Evolutionary conservation across 208 protist genomes (phyloP), one percentile per base, ranked within the genome.

Genomic region (Crithidia fasciculata): DNA sequence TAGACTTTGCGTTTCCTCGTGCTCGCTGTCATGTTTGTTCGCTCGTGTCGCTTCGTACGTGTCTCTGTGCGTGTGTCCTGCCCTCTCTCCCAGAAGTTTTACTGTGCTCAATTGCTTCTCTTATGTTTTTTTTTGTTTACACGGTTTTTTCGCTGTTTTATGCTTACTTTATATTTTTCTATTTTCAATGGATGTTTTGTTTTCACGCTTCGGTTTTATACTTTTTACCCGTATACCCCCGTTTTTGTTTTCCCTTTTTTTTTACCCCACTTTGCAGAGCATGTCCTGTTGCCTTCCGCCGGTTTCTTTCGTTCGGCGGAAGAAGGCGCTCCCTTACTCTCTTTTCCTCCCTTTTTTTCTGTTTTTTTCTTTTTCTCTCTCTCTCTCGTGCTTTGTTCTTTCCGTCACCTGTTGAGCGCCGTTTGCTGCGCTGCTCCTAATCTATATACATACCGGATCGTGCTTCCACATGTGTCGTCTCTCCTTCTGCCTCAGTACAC

Each of bases 201-300:
- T 28, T 28, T 28, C 28, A 28, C 28, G 28, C 28, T 28, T 28
- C 28, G 28, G 28, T 28, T 28, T 28, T 28, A 28, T 28, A 28
- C 28, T 28, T 28, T n/a, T 28, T 28, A 28, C 28, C 28, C 28
- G 28, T 28, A 28, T 28, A 55, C 15, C 52, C 7, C 12, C 52
- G 7, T 55, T 55, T n/a, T n/a, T 55, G 43, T 58, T 70, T 71
- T 58, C 39, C 65, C 62, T 65, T 70, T 18, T 52, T 61, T 72
- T 63, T 55, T 16, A 58, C 8, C 72, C 40, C 47, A 54, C 73
- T 43, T 19, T 19, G 36, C 16, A 19, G 39, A 16, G 13, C 12
- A 9, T 2, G 8, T 57, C 12, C 53, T 19, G n/a, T 19, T 57
- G 12, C 18, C 18, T 16, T 37, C 1, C 28, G 28, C 28, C 28